Percentiles rank a stretch among this genome's conserved stretches.
phyloP scores from a whole-genome alignment of 139 green algal genomes.

The Auxenochlorella pyrenoidosa region DNA sequence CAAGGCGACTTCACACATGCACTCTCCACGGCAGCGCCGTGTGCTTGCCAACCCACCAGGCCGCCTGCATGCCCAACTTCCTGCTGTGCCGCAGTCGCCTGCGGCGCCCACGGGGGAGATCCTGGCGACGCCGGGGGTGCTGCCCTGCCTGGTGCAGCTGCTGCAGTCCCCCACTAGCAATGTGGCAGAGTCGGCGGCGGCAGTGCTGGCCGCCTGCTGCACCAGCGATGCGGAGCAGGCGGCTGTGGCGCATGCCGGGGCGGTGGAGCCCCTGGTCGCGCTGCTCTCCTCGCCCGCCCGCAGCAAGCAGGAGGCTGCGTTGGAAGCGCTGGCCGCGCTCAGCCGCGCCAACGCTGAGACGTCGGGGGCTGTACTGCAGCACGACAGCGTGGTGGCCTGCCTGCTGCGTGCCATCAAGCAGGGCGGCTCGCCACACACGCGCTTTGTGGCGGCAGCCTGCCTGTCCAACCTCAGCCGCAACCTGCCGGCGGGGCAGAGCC shows the following conservation, averaged over 20 bases:
- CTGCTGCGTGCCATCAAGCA: conserved; percentile 54
- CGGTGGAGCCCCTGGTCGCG: conserved; percentile 47
- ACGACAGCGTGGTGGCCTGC: neutral
- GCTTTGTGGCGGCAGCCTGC: conserved; percentile 61
- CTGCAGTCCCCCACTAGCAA: conserved; percentile 32
- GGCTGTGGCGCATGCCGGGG: conserved; percentile 32
- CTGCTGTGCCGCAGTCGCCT: conserved; percentile 36
- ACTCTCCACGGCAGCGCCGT: no score
- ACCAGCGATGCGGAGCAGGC: conserved; percentile 18
- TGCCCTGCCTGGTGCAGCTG: conserved; percentile 62
- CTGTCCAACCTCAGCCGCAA: conserved; percentile 58
- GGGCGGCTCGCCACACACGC: conserved; percentile 11
- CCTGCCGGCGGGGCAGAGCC: neutral
- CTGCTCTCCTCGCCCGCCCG: conserved; percentile 39
- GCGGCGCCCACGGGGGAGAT: conserved; percentile 38
- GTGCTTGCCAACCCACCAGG: neutral
- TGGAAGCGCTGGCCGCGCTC: conserved; percentile 67
- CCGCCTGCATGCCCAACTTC: neutral
- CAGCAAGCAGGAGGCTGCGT: conserved; percentile 50
- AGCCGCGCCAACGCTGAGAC: conserved; percentile 50
- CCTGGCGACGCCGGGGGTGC: conserved; percentile 23
- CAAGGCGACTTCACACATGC: no score
- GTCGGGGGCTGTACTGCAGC: conserved; percentile 38
- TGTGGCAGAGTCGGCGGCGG: conserved; percentile 56
- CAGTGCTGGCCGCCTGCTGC: conserved; percentile 68